Evolutionary conservation across 2,329 filamentous ascomycete species (phyloP), one percentile per base, ranked within the genome.

Genomic region (Helotiales sp.): DNA sequence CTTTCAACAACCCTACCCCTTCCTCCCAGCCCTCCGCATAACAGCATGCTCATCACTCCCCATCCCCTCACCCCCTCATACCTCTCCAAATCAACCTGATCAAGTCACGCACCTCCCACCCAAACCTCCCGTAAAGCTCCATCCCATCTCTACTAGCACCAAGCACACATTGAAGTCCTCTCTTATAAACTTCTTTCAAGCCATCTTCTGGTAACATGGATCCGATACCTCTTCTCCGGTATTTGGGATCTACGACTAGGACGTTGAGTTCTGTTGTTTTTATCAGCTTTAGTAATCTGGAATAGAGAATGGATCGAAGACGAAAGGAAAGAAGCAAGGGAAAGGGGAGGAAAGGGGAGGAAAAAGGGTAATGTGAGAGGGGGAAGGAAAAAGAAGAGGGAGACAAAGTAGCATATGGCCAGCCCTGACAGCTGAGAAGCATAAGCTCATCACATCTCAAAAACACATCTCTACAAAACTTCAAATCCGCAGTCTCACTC

Each of bases 41-140:
- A 66, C 31, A 44, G 57, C 44, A 57, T 67, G 62, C 34, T 36
- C 56, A 19, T 51, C 57, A 55, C 33, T 7, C 12, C 55, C 60
- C 58, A 62, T 51, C 7, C 62, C 63, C 58, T 65, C 58, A 3
- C 66, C 67, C 8, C 66, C 30, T 65, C 65, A 66, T 70, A 70
- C 47, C 60, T 59, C 62, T 55, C 62, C 54, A 70, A 52, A 8
- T 56, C 59, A 6, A 69, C 36, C 40, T 61, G 54, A 65, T 65
- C 4, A 33, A 52, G 17, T 60, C 42, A 50, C 61, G 56, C n/a
- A 62, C 59, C 25, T 42, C 54, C 59, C 65, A 70, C 0, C 67
- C 69, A 58, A 58, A 57, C 31, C 59, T 65, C 44, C 54, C 58
- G 58, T 70, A 70, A 30, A 70, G 47, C 0, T 59, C 65, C 19